phyloP scores from a whole-genome alignment of 2,329 filamentous ascomycete genomes.

The Trichophyton benhamiae region DNA sequence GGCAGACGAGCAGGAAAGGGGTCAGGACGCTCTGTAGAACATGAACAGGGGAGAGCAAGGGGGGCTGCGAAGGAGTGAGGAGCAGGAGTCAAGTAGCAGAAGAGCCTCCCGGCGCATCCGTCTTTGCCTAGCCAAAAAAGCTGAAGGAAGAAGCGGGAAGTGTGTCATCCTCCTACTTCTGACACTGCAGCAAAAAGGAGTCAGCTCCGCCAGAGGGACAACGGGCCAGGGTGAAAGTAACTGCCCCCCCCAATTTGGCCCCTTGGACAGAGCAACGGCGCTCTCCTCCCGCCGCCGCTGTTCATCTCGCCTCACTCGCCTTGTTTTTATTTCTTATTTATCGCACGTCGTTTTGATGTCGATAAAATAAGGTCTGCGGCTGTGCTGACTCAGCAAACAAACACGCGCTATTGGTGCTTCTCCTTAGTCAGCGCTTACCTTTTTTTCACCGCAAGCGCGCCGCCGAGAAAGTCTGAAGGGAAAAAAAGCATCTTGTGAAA shows the following conservation, averaged over 20 bases:
- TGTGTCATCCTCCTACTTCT: too few species aligned
- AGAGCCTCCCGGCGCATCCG: not conserved
- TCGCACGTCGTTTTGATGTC: not conserved
- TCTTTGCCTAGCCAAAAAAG: not conserved
- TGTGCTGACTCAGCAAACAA: not conserved
- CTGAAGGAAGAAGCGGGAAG: too few species aligned
- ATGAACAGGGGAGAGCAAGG: too few species aligned
- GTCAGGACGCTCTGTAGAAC: too few species aligned
- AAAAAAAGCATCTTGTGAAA: not conserved
- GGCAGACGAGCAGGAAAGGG: not conserved
- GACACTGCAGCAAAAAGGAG: too few species aligned
- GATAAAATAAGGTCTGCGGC: not conserved
- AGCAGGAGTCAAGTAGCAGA: not conserved
- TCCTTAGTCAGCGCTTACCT: not conserved
- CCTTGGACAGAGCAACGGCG: too few species aligned
- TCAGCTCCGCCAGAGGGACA: too few species aligned
- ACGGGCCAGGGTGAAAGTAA: too few species aligned
- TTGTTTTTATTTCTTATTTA: not conserved
- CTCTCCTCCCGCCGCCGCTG: too few species aligned
- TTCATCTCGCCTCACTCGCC: not conserved
- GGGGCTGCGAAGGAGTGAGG: too few species aligned
- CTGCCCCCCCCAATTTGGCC: too few species aligned
- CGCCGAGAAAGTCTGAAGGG: not conserved
- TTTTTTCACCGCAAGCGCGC: conserved; percentile 1
- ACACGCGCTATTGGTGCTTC: not conserved